These are phyloP conservation scores for Magnaporthiopsis rhizophila DNA, from an alignment of 2,329 filamentous ascomycete genomes.

Conservation along the genomic window DNA sequence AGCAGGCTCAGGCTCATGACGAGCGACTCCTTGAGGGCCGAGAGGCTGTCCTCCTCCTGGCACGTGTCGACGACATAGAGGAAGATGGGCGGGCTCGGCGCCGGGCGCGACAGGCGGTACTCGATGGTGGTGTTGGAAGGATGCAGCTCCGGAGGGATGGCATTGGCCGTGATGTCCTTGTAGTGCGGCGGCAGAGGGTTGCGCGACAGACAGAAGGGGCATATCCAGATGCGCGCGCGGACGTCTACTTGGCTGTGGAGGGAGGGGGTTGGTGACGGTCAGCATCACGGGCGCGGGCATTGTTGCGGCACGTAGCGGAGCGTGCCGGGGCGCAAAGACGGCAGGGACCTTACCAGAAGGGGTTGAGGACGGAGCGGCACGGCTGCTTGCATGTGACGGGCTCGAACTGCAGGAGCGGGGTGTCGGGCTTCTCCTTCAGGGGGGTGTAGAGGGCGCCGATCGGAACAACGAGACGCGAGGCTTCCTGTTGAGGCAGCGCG, in stretches of 20 bases:
- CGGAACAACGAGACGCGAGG: conserved; percentile 86
- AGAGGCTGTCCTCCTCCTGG: conserved; percentile 79
- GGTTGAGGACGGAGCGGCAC: conserved; percentile 92
- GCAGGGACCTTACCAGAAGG: conserved; percentile 68
- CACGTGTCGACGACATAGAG: conserved; percentile 83
- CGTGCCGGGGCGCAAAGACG: neutral
- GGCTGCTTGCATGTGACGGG: conserved; percentile 95
- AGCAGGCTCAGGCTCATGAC: conserved; percentile 79
- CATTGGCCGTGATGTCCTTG: conserved; percentile 79
- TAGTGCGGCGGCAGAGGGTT: conserved; percentile 80
- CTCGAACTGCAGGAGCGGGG: conserved; percentile 87
- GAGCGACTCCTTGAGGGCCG: conserved; percentile 76
- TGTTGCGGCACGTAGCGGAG: neutral
- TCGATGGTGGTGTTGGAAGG: conserved; percentile 83
- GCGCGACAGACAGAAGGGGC: conserved; percentile 77
- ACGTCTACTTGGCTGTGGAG: conserved; percentile 67
- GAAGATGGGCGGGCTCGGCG: conserved; percentile 81
- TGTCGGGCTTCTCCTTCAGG: conserved; percentile 87
- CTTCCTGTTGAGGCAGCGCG: conserved; percentile 53
- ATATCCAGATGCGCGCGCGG: conserved; percentile 79
- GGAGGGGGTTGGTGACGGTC: conserved; percentile 18
- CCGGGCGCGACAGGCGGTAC: conserved; percentile 71
- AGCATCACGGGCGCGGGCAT: conserved; percentile 8
- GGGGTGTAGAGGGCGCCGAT: conserved; percentile 95
- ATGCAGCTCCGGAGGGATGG: conserved; percentile 76